These are phyloP conservation scores for Xylaria sp. DNA, from an alignment of 2,329 filamentous ascomycete genomes.

Conservation along the genomic window DNA sequence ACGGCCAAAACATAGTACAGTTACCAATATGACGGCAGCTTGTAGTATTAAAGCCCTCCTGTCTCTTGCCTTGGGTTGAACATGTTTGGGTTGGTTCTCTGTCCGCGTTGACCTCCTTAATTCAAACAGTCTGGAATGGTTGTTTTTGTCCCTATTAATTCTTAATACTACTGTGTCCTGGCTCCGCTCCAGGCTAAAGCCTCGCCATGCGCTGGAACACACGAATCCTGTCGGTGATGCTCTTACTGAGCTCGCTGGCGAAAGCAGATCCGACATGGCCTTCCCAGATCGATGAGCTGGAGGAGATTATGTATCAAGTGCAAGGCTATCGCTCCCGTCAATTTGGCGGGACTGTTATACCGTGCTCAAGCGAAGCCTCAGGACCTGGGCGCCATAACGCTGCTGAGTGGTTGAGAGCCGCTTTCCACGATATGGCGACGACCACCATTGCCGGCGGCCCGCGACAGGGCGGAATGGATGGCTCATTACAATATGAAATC, in stretches of 20 bases:
- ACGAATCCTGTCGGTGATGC: slow-evolving; percentile 50
- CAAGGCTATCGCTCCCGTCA: slow-evolving; percentile 64
- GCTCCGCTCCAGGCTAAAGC: slow-evolving; percentile 2
- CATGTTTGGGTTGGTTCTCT: slow-evolving; percentile 10
- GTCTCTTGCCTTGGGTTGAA: slow-evolving; percentile 10
- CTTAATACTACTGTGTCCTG: slow-evolving; percentile 25
- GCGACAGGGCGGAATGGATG: slow-evolving; percentile 66
- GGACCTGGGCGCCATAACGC: slow-evolving; percentile 67
- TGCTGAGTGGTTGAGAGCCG: slow-evolving; percentile 70
- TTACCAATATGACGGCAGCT: slow-evolving; percentile 13
- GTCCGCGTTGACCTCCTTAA: slow-evolving; percentile 13
- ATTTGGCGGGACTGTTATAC: slow-evolving; percentile 67
- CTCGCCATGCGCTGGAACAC: slow-evolving; percentile 48
- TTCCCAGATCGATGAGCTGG: slow-evolving; percentile 67
- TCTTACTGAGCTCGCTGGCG: slow-evolving; percentile 52
- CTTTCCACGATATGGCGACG: slow-evolving; percentile 71
- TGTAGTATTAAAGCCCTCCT: slow-evolving; percentile 24
- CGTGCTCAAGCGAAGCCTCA: slow-evolving; percentile 64
- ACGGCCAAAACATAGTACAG: background rate
- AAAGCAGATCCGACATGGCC: slow-evolving; percentile 70
- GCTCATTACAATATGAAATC: slow-evolving; percentile 69
- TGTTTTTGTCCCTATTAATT: slow-evolving; percentile 28
- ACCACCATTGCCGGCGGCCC: slow-evolving; percentile 58
- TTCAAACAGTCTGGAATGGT: slow-evolving; percentile 19
- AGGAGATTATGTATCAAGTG: slow-evolving; percentile 72